A percentile compares a stretch with the other conserved stretches of the same genome.
These are phyloP conservation scores for Fusarium torulosum DNA, from an alignment of 2,329 filamentous ascomycete species.

Conservation along the genomic window DNA sequence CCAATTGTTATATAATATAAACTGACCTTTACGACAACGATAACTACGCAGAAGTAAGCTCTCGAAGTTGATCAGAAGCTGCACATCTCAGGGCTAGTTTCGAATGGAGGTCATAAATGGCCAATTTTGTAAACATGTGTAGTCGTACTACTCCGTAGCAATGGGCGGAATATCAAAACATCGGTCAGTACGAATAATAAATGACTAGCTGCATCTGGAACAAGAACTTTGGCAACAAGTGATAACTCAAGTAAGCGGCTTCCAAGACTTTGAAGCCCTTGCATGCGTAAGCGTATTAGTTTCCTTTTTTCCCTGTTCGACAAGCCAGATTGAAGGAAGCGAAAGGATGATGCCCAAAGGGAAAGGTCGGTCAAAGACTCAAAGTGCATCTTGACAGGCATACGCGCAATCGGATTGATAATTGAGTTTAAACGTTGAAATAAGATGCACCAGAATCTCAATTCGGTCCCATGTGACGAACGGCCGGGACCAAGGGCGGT, in stretches of 20 bases:
- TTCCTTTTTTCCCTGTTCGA: background rate
- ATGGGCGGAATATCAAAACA: background rate
- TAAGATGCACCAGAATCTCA: slow-evolving; percentile 1
- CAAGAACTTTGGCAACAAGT: slow-evolving; percentile 26
- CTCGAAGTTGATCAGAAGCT: background rate
- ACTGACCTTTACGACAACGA: too few relatives aligned
- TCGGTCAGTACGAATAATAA: background rate
- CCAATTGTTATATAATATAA: too few relatives aligned
- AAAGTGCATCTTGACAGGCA: background rate
- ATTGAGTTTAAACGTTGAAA: slow-evolving; percentile 2
- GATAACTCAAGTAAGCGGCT: slow-evolving; percentile 12
- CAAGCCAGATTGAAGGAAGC: background rate
- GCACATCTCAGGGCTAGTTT: too few relatives aligned
- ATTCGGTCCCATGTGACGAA: slow-evolving; percentile 5
- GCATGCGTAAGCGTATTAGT: slow-evolving; percentile 10
- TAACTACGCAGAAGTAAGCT: too few relatives aligned
- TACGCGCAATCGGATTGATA: background rate
- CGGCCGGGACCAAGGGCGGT: slow-evolving; percentile 6
- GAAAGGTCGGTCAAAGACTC: background rate
- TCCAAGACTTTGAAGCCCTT: slow-evolving; percentile 4
- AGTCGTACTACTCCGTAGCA: too few relatives aligned
- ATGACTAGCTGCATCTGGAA: slow-evolving; percentile 6
- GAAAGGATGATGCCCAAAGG: too few relatives aligned
- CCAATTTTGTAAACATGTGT: too few relatives aligned
- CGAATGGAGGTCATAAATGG: too few relatives aligned